Base-by-base conservation (phyloP, 352 stramenopile genomes). In the Phytophthora pseudosyringae region DNA sequence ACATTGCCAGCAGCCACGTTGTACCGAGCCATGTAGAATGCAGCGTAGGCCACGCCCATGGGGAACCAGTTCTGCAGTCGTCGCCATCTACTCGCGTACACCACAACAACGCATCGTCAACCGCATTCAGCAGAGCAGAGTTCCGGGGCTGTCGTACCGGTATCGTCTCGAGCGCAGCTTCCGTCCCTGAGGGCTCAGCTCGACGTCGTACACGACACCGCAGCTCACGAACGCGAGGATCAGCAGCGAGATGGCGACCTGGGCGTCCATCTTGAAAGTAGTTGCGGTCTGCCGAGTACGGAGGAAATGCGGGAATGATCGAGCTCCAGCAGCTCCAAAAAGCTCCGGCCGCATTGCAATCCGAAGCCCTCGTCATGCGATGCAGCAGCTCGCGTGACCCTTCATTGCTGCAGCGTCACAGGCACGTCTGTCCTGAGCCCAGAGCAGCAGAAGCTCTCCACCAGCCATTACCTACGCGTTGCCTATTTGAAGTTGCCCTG, bases 1-100 rank as follows among this genome's bases (percentile, higher is more conserved):
- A 93, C 72, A 61, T 93, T 93, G 36, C 84, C 84, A 0, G 83
- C 84, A 25, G 80, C 71, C 12, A 93, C 83, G 44, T 90, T 82
- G 62, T 93, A 93, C 13, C 83, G 71, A 32, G 83, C 80, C 83
- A 90, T 93, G 73, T 93, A 90, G 67, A 93, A 93, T 21, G 81
- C 80, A 1, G 83, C 80, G 54, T 93, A 90, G 28, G 81, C 81
- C 11, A 91, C 58, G 38, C 84, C 81, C 79, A 93, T 88, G 6
- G 83, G 81, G 64, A 93, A 89, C 80, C 80, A 90, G 60, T 93
- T 90, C 57, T 84, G 71, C 16, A 90, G 69, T 36, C 83, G 79
- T 21, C 83, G 77, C 81, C 79, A 90, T 72, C 75, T 81, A 59
- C 18, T 21, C 21, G 21, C 21, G 21, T 21, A 35, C 21, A 68